Conservation (phyloP, 2,329 filamentous ascomycete genomes). For the Teratosphaeria zuluensis region DNA sequence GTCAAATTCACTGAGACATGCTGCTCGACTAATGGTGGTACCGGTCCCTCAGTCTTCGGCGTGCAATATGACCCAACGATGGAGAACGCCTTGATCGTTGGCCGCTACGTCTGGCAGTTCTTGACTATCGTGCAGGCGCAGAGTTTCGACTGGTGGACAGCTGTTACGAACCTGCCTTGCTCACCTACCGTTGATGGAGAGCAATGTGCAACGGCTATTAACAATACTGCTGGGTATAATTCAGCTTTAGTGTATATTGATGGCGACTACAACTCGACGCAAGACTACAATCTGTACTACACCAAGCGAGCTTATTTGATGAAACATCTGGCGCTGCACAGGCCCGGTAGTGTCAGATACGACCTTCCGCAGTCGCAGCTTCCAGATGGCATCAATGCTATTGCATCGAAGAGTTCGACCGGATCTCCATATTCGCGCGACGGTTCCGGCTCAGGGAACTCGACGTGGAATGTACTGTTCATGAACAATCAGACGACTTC, state of each 20-base stretch:
- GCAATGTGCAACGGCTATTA: constrained; percentile 7
- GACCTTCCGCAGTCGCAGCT: constrained; percentile 5
- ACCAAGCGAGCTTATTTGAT: constrained; percentile 11
- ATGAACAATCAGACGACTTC: constrained; percentile 8
- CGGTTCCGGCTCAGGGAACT: not conserved
- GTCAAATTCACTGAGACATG: constrained; percentile 11
- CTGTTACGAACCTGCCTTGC: constrained; percentile 7
- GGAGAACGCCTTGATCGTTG: constrained; percentile 9
- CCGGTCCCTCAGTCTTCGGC: constrained; percentile 6
- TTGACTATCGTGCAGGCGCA: constrained; percentile 8
- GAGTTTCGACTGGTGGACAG: constrained; percentile 11
- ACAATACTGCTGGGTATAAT: constrained; percentile 11
- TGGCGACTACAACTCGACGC: constrained; percentile 8
- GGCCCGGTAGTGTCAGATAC: constrained; percentile 7
- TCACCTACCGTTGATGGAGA: constrained; percentile 6
- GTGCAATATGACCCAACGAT: constrained; percentile 10
- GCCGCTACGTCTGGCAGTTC: constrained; percentile 10
- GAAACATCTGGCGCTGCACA: constrained; percentile 9
- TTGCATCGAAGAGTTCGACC: constrained; percentile 3
- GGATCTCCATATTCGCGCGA: not conserved
- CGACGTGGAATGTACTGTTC: constrained; percentile 6
- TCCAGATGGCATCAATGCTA: constrained; percentile 7
- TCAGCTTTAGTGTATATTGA: constrained; percentile 9
- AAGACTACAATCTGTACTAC: constrained; percentile 7
- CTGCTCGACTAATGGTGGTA: constrained; percentile 5